Evolutionary conservation across 768 basidiomycete species (phyloP).

Genomic region (Lactarius akahatsu): DNA sequence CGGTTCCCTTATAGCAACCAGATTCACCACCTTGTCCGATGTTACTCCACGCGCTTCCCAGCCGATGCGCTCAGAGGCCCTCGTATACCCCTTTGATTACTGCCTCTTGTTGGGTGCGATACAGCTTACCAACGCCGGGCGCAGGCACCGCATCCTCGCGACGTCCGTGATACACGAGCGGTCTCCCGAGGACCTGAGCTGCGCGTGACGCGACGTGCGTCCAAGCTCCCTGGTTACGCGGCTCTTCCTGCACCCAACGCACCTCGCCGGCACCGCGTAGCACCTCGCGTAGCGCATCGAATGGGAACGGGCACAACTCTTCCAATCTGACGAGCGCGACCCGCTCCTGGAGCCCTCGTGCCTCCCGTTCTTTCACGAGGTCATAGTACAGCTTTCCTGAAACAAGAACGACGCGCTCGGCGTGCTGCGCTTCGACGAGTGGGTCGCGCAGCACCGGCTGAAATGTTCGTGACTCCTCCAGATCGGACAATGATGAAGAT

Average conservation of each 20-base stretch:
- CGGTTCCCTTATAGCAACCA: background rate
- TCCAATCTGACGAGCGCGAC: slow-evolving; percentile 79
- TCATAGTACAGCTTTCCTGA: slow-evolving; percentile 91
- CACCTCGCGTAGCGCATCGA: slow-evolving; percentile 46
- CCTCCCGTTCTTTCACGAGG: slow-evolving; percentile 65
- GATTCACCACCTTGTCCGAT: background rate
- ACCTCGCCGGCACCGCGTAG: slow-evolving; percentile 45
- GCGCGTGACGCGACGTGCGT: slow-evolving; percentile 56
- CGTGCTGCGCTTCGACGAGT: slow-evolving; percentile 37
- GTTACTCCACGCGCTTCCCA: background rate
- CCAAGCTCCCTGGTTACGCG: slow-evolving; percentile 84
- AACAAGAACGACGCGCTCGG: slow-evolving; percentile 68
- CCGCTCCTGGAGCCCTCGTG: slow-evolving; percentile 43
- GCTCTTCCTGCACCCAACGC: slow-evolving; percentile 84
- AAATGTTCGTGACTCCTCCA: slow-evolving; percentile 61
- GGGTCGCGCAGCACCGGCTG: slow-evolving; percentile 64
- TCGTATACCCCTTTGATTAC: slow-evolving; percentile 61
- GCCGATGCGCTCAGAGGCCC: slow-evolving; percentile 33
- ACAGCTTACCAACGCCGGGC: slow-evolving; percentile 70
- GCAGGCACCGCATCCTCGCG: slow-evolving; percentile 72
- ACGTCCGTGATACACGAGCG: slow-evolving; percentile 62
- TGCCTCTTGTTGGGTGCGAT: slow-evolving; percentile 60
- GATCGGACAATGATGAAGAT: slow-evolving; percentile 61
- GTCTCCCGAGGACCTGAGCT: slow-evolving; percentile 8
- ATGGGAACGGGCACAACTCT: slow-evolving; percentile 89